A percentile compares a stretch with the other conserved stretches of the same genome.
These are phyloP conservation scores for Diaporthe sp. DNA, from an alignment of 2,329 filamentous ascomycete genomes.

Conservation along the genomic window DNA sequence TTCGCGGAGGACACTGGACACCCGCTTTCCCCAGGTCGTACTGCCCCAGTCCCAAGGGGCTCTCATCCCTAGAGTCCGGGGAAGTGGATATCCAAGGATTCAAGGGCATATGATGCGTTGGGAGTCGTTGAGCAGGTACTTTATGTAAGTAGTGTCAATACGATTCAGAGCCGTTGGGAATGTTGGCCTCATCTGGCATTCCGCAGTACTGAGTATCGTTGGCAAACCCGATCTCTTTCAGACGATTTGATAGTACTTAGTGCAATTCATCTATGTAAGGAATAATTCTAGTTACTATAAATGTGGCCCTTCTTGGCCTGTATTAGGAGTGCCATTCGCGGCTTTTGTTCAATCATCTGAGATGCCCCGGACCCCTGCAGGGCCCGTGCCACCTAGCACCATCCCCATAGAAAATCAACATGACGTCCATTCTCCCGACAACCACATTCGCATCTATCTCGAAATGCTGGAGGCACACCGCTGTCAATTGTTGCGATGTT, in stretches of 20 bases:
- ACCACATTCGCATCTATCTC: background rate
- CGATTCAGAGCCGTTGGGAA: background rate
- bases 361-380: background rate
- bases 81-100: background rate
- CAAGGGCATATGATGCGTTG: background rate
- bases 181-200: background rate
- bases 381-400: background rate
- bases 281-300: too few species aligned
- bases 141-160: slow-evolving; percentile 6
- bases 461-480: too few species aligned
- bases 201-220: background rate
- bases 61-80: background rate
- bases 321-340: too few species aligned
- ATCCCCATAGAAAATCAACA: background rate
- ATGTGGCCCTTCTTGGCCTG: too few species aligned
- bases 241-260: background rate
- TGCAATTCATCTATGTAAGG: background rate
- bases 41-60: background rate
- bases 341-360: too few species aligned
- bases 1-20: background rate
- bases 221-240: background rate
- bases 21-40: slow-evolving; percentile 4
- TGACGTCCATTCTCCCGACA: background rate
- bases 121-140: background rate
- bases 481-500: background rate